Evolutionary conservation across 2,329 filamentous ascomycete species (phyloP).

Genomic region (Aspergillus candidus): DNA sequence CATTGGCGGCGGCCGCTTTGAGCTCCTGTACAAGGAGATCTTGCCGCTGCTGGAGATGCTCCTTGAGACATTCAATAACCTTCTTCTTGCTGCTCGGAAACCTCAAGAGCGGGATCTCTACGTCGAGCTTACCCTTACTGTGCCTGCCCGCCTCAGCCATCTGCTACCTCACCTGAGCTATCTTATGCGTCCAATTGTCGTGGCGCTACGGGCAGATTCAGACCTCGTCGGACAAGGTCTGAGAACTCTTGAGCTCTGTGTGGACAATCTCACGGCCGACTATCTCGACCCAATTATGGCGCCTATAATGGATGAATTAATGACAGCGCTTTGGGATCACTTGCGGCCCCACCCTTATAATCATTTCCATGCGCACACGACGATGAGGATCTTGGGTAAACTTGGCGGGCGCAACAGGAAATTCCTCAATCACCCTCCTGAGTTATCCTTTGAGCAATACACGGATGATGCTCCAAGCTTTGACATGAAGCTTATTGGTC

Average conservation of each 20-base stretch:
- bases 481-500: conserved; percentile 81
- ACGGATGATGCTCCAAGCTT: conserved; percentile 84
- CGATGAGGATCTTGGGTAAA: conserved; percentile 94
- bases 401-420: conserved; percentile 91
- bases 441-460: conserved; percentile 75
- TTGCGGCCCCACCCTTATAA: conserved; percentile 89
- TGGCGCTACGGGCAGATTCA: conserved; percentile 82
- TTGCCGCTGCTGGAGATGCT: conserved; percentile 94
- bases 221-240: conserved; percentile 93
- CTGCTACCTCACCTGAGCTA: conserved; percentile 92
- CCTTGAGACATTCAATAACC: conserved; percentile 90
- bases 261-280: conserved; percentile 95
- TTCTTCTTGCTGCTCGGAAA: conserved; percentile 84
- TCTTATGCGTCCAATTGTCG: conserved; percentile 94
- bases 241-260: conserved; percentile 88
- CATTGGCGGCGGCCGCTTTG: conserved; percentile 94
- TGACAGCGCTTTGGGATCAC: conserved; percentile 96
- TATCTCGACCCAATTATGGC: conserved; percentile 99
- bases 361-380: conserved; percentile 96
- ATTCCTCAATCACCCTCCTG: conserved; percentile 83
- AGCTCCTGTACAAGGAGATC: conserved; percentile 97
- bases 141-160: conserved; percentile 89
- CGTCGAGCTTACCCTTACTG: conserved; percentile 92
- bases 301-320: conserved; percentile 95
- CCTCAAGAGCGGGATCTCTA: conserved; percentile 90